Evolutionary conservation across 2,329 filamentous ascomycete genomes (phyloP).

Genomic region (Trichophaea hybrida): DNA sequence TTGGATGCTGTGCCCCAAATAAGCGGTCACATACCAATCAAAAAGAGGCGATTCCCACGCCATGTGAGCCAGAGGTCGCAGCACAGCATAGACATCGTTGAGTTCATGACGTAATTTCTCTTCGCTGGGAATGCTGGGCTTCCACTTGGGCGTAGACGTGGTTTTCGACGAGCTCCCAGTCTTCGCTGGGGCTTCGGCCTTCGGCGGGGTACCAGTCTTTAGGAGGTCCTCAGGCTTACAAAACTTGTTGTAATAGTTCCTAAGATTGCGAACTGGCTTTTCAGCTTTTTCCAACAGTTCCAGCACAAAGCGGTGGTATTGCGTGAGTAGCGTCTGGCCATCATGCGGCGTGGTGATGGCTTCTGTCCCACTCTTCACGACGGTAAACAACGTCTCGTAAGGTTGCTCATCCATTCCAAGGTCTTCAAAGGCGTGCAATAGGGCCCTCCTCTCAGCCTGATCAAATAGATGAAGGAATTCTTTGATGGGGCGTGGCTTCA

Average conservation of each 20-base stretch:
- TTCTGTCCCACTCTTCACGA: background rate
- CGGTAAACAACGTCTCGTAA: background rate
- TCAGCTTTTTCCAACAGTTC: background rate
- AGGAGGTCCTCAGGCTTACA: too few species aligned
- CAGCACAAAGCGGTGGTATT: background rate
- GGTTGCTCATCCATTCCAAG: background rate
- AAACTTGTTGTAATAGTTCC: background rate
- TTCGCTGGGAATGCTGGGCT: background rate
- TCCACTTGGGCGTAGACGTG: background rate
- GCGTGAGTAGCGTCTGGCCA: background rate
- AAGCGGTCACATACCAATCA: background rate
- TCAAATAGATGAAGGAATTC: background rate
- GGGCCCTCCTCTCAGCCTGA: background rate
- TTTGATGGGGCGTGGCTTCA: background rate
- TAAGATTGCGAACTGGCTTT: background rate
- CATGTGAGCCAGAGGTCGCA: background rate
- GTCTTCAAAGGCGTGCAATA: background rate
- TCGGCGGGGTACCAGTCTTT: background rate
- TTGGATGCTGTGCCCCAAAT: background rate
- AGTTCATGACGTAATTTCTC: background rate
- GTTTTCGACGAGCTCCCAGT: background rate
- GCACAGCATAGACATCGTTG: background rate
- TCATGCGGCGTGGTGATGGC: background rate
- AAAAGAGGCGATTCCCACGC: background rate
- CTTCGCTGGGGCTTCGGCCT: background rate